A percentile compares a stretch with the other conserved stretches of the same genome.
Conservation (phyloP, 2,329 filamentous ascomycete species). For the Fusarium falciforme region DNA sequence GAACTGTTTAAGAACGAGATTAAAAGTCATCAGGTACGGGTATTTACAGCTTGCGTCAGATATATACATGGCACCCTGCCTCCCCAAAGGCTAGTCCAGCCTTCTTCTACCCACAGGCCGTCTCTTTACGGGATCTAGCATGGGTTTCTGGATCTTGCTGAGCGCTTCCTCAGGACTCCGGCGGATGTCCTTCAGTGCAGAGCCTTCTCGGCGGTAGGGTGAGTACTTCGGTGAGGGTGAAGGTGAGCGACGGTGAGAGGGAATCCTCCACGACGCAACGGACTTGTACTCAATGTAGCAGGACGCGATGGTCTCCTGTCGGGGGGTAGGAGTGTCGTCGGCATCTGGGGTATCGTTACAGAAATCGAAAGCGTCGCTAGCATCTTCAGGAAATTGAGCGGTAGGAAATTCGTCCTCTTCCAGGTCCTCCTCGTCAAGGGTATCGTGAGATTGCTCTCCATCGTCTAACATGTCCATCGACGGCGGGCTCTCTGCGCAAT, state of each 20-base stretch:
- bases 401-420: slow-evolving; percentile 52
- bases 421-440: slow-evolving; percentile 47
- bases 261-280: slow-evolving; percentile 47
- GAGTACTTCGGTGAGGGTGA: slow-evolving; percentile 52
- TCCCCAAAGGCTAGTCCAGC: slow-evolving; percentile 52
- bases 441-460: slow-evolving; percentile 45
- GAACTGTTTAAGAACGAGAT: slow-evolving; percentile 38
- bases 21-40: slow-evolving; percentile 51
- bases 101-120: slow-evolving; percentile 56
- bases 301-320: slow-evolving; percentile 49
- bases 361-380: slow-evolving; percentile 49
- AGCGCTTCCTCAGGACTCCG: slow-evolving; percentile 60
- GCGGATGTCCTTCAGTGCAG: slow-evolving; percentile 47
- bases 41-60: slow-evolving; percentile 53
- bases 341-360: slow-evolving; percentile 53
- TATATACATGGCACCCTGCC: slow-evolving; percentile 54
- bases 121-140: slow-evolving; percentile 54
- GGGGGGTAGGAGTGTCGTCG: slow-evolving; percentile 59
- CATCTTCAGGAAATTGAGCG: slow-evolving; percentile 55
- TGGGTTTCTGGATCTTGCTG: slow-evolving; percentile 62
- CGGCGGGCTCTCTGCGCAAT: slow-evolving; percentile 55
- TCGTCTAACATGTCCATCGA: slow-evolving; percentile 48
- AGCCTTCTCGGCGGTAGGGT: slow-evolving; percentile 44
- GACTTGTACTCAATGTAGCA: slow-evolving; percentile 54
- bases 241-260: slow-evolving; percentile 48